phyloP scores from a whole-genome alignment of 108 stramenopile species.

The Nitzschia palea region DNA sequence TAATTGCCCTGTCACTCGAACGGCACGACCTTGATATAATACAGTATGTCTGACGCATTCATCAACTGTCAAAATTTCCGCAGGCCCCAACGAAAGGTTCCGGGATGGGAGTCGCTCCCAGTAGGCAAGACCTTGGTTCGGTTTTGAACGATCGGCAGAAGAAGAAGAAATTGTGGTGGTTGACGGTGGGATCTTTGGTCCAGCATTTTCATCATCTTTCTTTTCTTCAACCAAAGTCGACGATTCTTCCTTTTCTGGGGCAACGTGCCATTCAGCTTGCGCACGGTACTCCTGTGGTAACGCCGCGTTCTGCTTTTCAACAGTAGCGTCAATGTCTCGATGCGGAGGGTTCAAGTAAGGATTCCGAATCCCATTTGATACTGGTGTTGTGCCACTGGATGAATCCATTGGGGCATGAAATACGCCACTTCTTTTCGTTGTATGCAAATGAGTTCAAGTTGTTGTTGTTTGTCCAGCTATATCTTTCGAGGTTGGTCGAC shows the following conservation, averaged over 20 bases:
- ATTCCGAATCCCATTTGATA: too few species aligned
- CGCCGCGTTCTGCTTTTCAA: too few species aligned
- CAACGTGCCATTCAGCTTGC: too few species aligned
- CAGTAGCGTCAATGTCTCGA: too few species aligned
- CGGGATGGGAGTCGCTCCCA: conserved; percentile 40
- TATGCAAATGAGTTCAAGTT: too few species aligned
- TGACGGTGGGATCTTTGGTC: background rate
- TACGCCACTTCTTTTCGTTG: too few species aligned
- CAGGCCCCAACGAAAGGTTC: conserved; percentile 20
- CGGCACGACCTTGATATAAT: conserved; percentile 9
- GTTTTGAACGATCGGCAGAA: background rate
- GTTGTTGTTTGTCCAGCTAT: too few species aligned
- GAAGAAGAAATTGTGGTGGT: background rate
- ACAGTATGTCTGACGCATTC: conserved; percentile 21
- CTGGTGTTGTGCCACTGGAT: too few species aligned
- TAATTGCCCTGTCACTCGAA: conserved; percentile 28
- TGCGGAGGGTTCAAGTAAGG: too few species aligned
- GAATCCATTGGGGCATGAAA: too few species aligned
- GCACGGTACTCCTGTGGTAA: too few species aligned
- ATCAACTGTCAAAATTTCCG: conserved; percentile 32
- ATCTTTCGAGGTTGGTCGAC: too few species aligned
- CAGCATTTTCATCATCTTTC: conserved; percentile 2
- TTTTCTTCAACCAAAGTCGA: conserved; percentile 1
- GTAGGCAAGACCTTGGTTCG: conserved; percentile 8
- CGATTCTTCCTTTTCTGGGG: background rate